Evolutionary conservation across 441 rosid species (phyloP), one percentile per base, ranked within the genome.

Genomic region (Daphne laureola): DNA sequence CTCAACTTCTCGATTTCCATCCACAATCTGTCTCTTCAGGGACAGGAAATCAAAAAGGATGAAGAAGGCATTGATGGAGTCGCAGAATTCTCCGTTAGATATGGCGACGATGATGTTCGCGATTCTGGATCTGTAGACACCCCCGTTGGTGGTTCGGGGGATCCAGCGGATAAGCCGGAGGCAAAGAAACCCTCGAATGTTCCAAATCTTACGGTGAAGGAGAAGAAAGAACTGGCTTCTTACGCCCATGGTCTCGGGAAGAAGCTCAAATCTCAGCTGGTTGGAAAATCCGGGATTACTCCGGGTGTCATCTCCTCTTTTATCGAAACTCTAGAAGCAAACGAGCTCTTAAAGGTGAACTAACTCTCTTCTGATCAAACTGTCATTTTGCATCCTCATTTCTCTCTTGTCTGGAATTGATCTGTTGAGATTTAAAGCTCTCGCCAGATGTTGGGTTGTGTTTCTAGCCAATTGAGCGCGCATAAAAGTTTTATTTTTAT

Each of bases 191-290:
- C 35, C 55, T 40, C 25, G 17, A 55, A 71, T 49, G 38, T 66
- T 42, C 79, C 68, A 47, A 76, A 55, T 27, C 57, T 91, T 74
- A 72, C 87, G 3, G 78, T 78, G 63, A 91, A 86, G 77, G 98
- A 91, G 67, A 91, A 91, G 87, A 87, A 91, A 67, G 93, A 87
- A 58, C 59, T 91, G 52, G 90, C 90, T 44, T 85, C 90, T n/a
- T 85, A 83, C 62, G 98, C 95, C 0, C 85, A 85, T 65, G 74
- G 94, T 31, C 63, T 90, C 54, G 97, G 97, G 45, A 73, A 87
- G 72, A 83, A 82, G 67, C 76, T 85, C 58, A 87, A 78, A 83
- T 71, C 65, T 52, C 98, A 90, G 54, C 63, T 79, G 12, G 95
- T 87, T 17, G 96, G 96, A 15, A 90, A 90, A 72, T 80, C 88